Base-by-base conservation (phyloP, 2,329 filamentous ascomycete species). In the Claviceps arundinis region DNA sequence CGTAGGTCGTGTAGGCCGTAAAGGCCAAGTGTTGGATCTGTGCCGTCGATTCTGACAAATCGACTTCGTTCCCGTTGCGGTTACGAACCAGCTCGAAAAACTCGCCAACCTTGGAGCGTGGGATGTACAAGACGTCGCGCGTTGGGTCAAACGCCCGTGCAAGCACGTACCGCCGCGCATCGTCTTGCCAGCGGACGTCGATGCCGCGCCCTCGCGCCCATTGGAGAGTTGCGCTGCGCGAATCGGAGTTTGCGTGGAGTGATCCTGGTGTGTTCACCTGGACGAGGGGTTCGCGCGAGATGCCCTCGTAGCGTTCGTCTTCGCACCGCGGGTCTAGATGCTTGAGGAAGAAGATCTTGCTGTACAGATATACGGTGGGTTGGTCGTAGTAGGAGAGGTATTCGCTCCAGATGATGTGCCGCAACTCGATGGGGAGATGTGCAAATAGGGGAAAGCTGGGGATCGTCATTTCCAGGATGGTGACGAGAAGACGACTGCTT, bases 1-100 rank as follows among this genome's bases (percentile, higher is more conserved):
- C 58, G 52, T 63, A 63, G 4, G 57, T 58, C 17, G 57, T 60
- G 26, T 59, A 61, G 2, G 60, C 61, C 0, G 63, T 58, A 4
- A 65, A 30, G 2, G 60, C 61, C 4, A 65, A 56, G 41, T 60
- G 44, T 5, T 13, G 47, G 40, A 64, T 50, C 42, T 38, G 44
- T 3, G 43, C 45, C 26, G 55, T 54, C 30, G 58, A 42, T 16
- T 37, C 48, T n/a, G 51, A 37, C 1, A 49, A 19, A 4, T 30
- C 30, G 30, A 30, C 9, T 4, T 30, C 30, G 30, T 30, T 30
- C 5, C 34, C 53, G 3, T 22, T 49, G 47, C 47, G 38, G n/a
- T 54, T 26, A 26, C 22, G 45, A 9, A 37, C 37, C 26, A 54
- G 47, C 43, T 50, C 22, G 48, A 41, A 14, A 37, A 63, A 61